phyloP scores from a whole-genome alignment of 257 asterid species.

The Solanum chiquidenum region DNA sequence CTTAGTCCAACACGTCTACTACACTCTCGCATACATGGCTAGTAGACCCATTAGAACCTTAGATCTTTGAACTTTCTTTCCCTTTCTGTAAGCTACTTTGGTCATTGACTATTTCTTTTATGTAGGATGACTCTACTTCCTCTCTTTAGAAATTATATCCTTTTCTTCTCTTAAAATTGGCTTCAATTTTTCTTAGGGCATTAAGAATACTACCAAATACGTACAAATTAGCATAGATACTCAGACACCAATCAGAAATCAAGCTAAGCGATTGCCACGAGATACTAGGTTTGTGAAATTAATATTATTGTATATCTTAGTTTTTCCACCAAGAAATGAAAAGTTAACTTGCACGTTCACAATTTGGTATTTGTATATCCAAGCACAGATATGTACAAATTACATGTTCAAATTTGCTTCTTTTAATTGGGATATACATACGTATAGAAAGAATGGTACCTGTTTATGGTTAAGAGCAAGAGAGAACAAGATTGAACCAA shows the following conservation, averaged over 20 bases:
- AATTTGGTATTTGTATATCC: background rate
- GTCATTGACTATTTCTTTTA: background rate
- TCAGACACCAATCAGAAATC: background rate
- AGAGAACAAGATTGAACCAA: constrained; percentile 72
- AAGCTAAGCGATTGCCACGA: background rate
- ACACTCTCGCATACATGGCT: background rate
- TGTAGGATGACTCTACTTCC: background rate
- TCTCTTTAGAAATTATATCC: background rate
- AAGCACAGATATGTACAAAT: background rate
- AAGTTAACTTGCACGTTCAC: background rate
- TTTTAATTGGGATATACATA: background rate
- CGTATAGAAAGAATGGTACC: constrained; percentile 26
- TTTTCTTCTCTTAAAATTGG: background rate
- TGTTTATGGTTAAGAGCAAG: constrained; percentile 97
- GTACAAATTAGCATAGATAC: background rate
- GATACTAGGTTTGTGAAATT: background rate
- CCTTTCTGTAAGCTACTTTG: background rate
- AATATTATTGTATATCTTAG: background rate
- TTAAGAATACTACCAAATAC: background rate
- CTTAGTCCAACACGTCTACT: background rate
- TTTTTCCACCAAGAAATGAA: background rate
- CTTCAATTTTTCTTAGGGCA: background rate
- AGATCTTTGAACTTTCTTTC: background rate
- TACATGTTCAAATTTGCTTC: background rate
- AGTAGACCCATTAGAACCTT: background rate